phyloP scores from a whole-genome alignment of 139 green algal genomes.

The Volvox africanus region DNA sequence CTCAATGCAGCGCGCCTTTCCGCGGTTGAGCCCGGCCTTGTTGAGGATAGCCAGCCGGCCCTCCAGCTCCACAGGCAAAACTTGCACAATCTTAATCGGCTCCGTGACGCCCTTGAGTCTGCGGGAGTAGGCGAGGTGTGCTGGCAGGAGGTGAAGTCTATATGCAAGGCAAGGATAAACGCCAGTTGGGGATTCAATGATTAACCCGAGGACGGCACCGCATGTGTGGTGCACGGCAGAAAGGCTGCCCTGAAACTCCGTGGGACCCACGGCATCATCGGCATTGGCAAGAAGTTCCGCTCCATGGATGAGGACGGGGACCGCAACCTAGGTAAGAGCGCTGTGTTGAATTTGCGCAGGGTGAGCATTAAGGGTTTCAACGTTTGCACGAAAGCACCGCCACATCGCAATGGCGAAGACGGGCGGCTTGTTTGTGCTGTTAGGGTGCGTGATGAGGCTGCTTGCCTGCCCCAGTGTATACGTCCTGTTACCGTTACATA shows the following conservation, averaged over 20 bases:
- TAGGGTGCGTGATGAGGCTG: no score
- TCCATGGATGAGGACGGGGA: constrained; percentile 66
- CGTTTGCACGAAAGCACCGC: not conserved
- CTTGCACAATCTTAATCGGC: constrained; percentile 56
- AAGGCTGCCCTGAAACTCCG: constrained; percentile 56
- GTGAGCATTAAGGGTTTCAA: not conserved
- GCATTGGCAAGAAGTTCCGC: constrained; percentile 67
- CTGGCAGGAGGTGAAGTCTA: not conserved
- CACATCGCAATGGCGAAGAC: no score
- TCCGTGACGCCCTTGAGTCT: constrained; percentile 62
- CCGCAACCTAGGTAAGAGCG: constrained; percentile 55
- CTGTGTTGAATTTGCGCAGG: no score
- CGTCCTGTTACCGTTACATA: no score
- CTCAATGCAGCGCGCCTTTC: constrained; percentile 57
- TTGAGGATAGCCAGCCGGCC: constrained; percentile 38
- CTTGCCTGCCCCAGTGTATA: no score
- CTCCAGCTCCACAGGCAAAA: constrained; percentile 49
- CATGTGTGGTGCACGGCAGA: no score
- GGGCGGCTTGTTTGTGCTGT: no score
- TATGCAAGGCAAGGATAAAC: no score
- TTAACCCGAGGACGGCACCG: no score
- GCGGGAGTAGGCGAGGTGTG: not conserved
- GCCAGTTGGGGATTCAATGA: no score
- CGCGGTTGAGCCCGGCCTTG: constrained; percentile 45
- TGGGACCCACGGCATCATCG: constrained; percentile 67